Evolutionary conservation across 306 rosid genomes (phyloP).

Genomic region (Cucumis melo): DNA sequence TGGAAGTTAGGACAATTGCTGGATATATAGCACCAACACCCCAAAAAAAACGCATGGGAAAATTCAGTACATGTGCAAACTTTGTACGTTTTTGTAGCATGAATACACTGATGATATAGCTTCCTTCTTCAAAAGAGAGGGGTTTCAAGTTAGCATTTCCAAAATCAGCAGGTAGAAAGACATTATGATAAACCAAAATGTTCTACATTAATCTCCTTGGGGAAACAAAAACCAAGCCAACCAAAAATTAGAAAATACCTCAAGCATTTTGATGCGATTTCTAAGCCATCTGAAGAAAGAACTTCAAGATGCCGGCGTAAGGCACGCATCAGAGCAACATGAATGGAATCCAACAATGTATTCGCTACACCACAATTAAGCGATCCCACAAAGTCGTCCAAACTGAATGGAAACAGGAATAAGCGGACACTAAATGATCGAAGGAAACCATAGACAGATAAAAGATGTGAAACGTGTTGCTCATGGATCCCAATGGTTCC

Average conservation of each 20-base stretch:
- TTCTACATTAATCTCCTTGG: not conserved
- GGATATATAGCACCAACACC: not conserved
- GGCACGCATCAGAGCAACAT: constrained; percentile 58
- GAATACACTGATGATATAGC: not conserved
- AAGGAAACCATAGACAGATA: constrained; percentile 72
- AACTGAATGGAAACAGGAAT: constrained; percentile 57
- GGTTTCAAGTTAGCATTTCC: not conserved
- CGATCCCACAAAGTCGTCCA: constrained; percentile 88
- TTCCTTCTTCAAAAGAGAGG: not conserved
- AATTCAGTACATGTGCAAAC: not conserved
- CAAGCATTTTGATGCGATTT: constrained; percentile 56
- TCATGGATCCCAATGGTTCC: constrained; percentile 79
- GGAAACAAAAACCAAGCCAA: not conserved
- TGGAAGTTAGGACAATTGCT: not conserved
- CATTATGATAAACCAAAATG: not conserved
- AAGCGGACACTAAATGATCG: constrained; percentile 59
- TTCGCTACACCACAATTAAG: constrained; percentile 49
- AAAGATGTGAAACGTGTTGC: constrained; percentile 51
- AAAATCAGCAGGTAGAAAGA: not conserved
- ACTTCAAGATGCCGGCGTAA: constrained; percentile 59
- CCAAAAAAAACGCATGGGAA: not conserved
- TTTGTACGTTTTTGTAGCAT: not conserved
- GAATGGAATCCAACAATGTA: constrained; percentile 61
- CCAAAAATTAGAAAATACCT: constrained; percentile 34
- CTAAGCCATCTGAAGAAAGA: constrained; percentile 50